Conservation (phyloP, 169 alveolate genomes). For the Plasmodium billcollinsi region DNA sequence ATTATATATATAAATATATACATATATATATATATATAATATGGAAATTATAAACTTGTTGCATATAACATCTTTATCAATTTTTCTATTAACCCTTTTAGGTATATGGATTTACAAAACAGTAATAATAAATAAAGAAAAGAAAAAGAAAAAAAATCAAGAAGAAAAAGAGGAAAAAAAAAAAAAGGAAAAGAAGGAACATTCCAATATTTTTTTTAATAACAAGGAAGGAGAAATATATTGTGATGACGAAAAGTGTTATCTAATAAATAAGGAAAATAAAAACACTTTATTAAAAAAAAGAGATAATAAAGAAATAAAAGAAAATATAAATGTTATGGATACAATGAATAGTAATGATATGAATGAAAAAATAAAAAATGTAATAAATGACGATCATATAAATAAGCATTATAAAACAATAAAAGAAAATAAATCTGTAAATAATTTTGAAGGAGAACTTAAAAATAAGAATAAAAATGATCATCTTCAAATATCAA, state of each 20-base stretch:
- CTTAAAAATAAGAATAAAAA: not conserved
- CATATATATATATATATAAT: constrained; percentile 9
- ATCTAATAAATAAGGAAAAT: constrained; percentile 3
- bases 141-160: constrained; percentile 2
- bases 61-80: constrained; percentile 12
- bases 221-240: constrained; percentile 7
- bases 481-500: not conserved
- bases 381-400: not conserved
- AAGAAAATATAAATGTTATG: not conserved
- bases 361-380: not conserved
- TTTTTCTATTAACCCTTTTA: constrained; percentile 28
- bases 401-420: not conserved
- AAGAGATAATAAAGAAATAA: not conserved
- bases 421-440: not conserved
- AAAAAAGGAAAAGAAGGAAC: not conserved
- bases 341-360: not conserved
- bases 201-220: not conserved
- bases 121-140: constrained; percentile 20
- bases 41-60: constrained; percentile 17
- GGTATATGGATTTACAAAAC: constrained; percentile 34
- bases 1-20: not conserved
- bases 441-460: not conserved
- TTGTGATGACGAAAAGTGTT: constrained; percentile 30
- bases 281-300: constrained; percentile 14
- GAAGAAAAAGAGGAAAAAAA: constrained; percentile 1